Base-by-base conservation (phyloP, 164 flowering plant genomes). In the Aristolochia fimbriata region DNA sequence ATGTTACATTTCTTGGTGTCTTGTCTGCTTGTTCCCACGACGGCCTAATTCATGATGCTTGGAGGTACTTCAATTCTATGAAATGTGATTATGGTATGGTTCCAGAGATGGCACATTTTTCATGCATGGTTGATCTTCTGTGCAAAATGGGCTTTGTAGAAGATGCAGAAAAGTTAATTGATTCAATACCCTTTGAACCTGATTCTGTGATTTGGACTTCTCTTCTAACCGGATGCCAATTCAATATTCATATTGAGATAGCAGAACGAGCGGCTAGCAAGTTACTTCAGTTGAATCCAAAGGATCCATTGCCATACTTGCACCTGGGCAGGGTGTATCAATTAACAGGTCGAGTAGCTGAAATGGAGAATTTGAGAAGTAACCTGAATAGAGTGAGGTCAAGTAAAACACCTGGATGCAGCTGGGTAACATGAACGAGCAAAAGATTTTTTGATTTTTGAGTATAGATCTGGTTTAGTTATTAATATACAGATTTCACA, bases 211-310 rank as follows among this genome's bases (percentile, higher is more conserved):
- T 61, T 15, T 61, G 64, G 64, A 61, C 56, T 14, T 31, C 64
- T 11, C 64, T 61, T 50, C 64, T 61, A n/a, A 50, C 47, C 22
- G 64, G 64, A 4, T 61, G 64, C 47, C 51, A 61, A 61, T 33
- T 33, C 17, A 51, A 30, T 8, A 14, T 1, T 19, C 33, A 61
- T 50, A 23, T 61, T 14, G 55, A 27, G 16, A 61, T 61, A 19
- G 64, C 56, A 14, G 47, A 61, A 30, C 45, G 27, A 50, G 64
- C 64, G 7, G 64, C 64, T 61, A 61, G 20, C 21, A 20, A 61
- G 55, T 23, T 61, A 31, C 33, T 61, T 31, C 15, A 10, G 21
- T 31, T 52, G 50, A 61, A 61, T 23, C 11, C 13, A 11, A n/a
- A 33, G 51, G 64, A 61, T 22, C 25, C 55, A 10, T 16, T 50